Conservation (phyloP, 345 rosid genomes). For the Salix viminalis region DNA sequence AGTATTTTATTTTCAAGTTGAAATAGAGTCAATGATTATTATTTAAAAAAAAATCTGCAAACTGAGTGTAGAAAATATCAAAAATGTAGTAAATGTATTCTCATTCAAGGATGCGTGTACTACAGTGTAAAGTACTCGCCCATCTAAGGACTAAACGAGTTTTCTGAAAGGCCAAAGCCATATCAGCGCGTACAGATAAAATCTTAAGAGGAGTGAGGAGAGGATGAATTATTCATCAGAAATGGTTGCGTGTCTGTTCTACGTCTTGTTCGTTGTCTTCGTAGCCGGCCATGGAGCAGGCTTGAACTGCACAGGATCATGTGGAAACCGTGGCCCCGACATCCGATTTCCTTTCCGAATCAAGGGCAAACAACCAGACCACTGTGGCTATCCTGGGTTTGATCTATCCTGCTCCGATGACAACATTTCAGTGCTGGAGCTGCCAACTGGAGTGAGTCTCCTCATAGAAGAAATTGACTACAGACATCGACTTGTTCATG, state of each 20-base stretch:
- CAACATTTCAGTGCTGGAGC: slow-evolving; percentile 16
- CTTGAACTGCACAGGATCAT: not conserved
- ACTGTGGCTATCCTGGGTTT: slow-evolving; percentile 16
- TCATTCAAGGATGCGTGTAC: too few species aligned
- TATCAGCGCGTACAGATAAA: too few species aligned
- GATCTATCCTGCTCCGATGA: slow-evolving; percentile 9
- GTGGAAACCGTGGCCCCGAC: not conserved
- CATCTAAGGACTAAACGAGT: too few species aligned
- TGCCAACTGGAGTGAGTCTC: not conserved
- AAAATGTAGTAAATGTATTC: too few species aligned
- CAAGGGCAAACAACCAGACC: not conserved
- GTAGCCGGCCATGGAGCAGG: not conserved
- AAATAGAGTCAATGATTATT: too few species aligned
- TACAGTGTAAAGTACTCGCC: too few species aligned
- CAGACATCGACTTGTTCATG: not conserved
- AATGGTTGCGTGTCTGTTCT: too few species aligned
- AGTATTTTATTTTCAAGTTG: too few species aligned
- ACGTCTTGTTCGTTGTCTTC: not conserved
- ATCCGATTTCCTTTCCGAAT: slow-evolving; percentile 15
- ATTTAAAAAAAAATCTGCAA: too few species aligned
- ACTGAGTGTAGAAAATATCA: too few species aligned
- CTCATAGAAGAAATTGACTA: slow-evolving; percentile 5
- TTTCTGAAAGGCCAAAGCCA: too few species aligned
- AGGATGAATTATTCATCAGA: not conserved
- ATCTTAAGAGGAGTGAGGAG: too few species aligned